A percentile compares a stretch with the other conserved stretches of the same genome.
phyloP scores from a whole-genome alignment of 2,329 filamentous ascomycete genomes.

The Alternaria incomplexa region DNA sequence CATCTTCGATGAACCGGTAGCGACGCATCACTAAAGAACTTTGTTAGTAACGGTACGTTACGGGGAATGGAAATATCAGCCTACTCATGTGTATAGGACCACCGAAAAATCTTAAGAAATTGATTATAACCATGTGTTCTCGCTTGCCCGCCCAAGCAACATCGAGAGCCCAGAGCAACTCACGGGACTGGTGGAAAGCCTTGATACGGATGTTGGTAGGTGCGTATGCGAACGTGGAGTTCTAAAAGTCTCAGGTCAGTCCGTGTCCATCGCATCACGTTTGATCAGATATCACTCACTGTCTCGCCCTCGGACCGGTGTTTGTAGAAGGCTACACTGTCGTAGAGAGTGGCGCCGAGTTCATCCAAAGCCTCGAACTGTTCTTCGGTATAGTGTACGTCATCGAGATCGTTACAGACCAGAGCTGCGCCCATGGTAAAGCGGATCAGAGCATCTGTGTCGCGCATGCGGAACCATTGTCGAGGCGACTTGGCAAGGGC shows the following conservation, averaged over 20 bases:
- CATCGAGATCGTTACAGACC: conserved; percentile 40
- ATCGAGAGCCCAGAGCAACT: conserved; percentile 46
- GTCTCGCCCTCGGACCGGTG: conserved; percentile 45
- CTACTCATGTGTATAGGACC: conserved; percentile 10
- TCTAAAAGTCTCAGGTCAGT: conserved; percentile 4
- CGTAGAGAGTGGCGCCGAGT: conserved; percentile 39
- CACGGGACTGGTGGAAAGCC: conserved; percentile 28
- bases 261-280: background rate
- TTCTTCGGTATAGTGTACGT: conserved; percentile 24
- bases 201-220: conserved; percentile 25
- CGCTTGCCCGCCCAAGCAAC: background rate
- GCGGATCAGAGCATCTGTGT: conserved; percentile 41
- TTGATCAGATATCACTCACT: background rate
- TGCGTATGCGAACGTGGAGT: conserved; percentile 44
- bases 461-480: conserved; percentile 43
- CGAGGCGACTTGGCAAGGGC: conserved; percentile 31
- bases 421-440: conserved; percentile 43
- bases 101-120: conserved; percentile 6
- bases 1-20: conserved; percentile 12
- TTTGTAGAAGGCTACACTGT: conserved; percentile 45
- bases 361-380: conserved; percentile 18
- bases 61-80: background rate
- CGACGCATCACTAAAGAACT: conserved; percentile 7
- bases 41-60: background rate
- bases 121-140: background rate